phyloP scores from a whole-genome alignment of 768 basidiomycete species.

The Suillus discolor region DNA sequence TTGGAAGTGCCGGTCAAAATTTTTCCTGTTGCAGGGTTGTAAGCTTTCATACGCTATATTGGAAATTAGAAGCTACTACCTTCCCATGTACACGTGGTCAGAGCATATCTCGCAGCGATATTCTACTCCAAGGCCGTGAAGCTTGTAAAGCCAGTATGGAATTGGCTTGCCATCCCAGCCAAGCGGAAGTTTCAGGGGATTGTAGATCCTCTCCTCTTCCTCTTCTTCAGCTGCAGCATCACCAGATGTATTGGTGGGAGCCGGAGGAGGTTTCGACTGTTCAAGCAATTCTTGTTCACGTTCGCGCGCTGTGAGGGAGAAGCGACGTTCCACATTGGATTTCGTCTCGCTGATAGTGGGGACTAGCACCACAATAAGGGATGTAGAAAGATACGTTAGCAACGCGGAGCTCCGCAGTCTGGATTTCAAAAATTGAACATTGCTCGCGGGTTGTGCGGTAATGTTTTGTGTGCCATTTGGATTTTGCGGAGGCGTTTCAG shows the following conservation, averaged over 20 bases:
- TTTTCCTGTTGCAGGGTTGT: constrained; percentile 62
- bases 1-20: constrained; percentile 96
- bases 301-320: constrained; percentile 96
- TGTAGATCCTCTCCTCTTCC: constrained; percentile 96
- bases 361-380: constrained; percentile 65
- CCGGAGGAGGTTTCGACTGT: constrained; percentile 53
- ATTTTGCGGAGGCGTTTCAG: constrained; percentile 37
- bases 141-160: constrained; percentile 97
- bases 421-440: constrained; percentile 34
- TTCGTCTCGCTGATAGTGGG: constrained; percentile 85
- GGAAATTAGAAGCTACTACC: constrained; percentile 42
- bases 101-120: constrained; percentile 98
- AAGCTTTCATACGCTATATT: constrained; percentile 13
- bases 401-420: constrained; percentile 69
- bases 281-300: constrained; percentile 93
- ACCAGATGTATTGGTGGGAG: constrained; percentile 45
- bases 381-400: constrained; percentile 68
- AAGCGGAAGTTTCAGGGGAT: constrained; percentile 93
- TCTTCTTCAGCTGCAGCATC: constrained; percentile 81
- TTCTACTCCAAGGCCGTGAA: constrained; percentile 97
- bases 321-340: constrained; percentile 93
- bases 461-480: constrained; percentile 33
- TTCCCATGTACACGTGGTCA: constrained; percentile 95
- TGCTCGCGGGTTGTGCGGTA: constrained; percentile 37
- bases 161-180: constrained; percentile 99